phyloP scores from a whole-genome alignment of 805 yeast genomes.

The Wickerhamomyces bovis region DNA sequence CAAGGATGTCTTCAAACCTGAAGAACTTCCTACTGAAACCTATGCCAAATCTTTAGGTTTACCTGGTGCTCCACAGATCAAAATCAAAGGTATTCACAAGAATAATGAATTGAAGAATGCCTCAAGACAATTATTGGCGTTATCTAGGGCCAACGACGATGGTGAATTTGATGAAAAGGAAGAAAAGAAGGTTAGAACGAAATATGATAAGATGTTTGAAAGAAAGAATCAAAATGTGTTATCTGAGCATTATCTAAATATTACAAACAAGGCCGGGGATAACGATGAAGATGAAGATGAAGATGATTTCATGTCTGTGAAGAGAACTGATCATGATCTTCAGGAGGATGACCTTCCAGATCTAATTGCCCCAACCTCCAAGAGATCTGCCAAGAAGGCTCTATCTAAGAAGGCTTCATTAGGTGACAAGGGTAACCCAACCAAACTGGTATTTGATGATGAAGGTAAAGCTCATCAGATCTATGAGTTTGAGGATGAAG shows the following conservation, averaged over 20 bases:
- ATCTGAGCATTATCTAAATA: slow-evolving; percentile 78
- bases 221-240: slow-evolving; percentile 89
- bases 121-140: slow-evolving; percentile 59
- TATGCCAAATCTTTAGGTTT: slow-evolving; percentile 86
- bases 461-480: slow-evolving; percentile 90
- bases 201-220: slow-evolving; percentile 93
- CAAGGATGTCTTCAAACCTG: slow-evolving; percentile 76
- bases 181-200: slow-evolving; percentile 59
- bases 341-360: slow-evolving; percentile 61
- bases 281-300: slow-evolving; percentile 48
- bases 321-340: slow-evolving; percentile 69
- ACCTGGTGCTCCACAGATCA: slow-evolving; percentile 94
- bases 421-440: slow-evolving; percentile 57
- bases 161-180: slow-evolving; percentile 45
- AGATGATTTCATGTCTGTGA: slow-evolving; percentile 77
- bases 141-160: slow-evolving; percentile 54
- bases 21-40: slow-evolving; percentile 70
- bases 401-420: slow-evolving; percentile 74
- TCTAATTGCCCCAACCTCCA: slow-evolving; percentile 62
- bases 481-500: slow-evolving; percentile 87
- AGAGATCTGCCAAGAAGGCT: slow-evolving; percentile 79
- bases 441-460: slow-evolving; percentile 84
- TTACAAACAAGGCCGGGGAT: slow-evolving; percentile 43
- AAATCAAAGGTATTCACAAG: slow-evolving; percentile 49
- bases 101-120: slow-evolving; percentile 74